phyloP scores from a whole-genome alignment of 352 stramenopile species.

The Pythium brachiatum region DNA sequence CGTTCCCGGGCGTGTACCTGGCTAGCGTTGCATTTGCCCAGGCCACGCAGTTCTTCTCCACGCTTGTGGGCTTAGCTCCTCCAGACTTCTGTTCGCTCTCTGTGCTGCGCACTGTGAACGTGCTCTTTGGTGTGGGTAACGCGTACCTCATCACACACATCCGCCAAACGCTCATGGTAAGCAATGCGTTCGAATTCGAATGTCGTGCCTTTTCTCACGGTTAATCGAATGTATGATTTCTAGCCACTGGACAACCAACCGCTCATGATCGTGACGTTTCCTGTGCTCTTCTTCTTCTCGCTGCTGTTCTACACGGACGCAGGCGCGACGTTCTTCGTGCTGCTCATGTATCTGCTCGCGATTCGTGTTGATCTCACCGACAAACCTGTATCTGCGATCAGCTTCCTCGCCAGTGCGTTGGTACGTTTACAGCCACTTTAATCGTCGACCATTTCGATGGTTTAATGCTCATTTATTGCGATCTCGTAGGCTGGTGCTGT shows the following conservation, averaged over 20 bases:
- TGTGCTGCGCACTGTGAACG: conserved; percentile 35
- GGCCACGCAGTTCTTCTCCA: conserved; percentile 11
- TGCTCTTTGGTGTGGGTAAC: conserved; percentile 72
- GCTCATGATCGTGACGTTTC: conserved; percentile 70
- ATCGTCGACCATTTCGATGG: too few relatives aligned
- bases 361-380: conserved; percentile 45
- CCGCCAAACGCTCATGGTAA: conserved; percentile 35
- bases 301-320: conserved; percentile 91
- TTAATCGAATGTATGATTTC: not conserved
- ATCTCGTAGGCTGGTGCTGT: conserved; percentile 51
- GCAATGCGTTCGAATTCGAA: conserved; percentile 5
- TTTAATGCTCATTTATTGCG: conserved; percentile 6
- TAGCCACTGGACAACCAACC: conserved; percentile 57
- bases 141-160: conserved; percentile 49
- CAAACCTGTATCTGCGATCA: conserved; percentile 30
- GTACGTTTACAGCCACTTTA: conserved; percentile 26
- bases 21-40: conserved; percentile 45
- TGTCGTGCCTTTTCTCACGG: not conserved
- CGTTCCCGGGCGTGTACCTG: conserved; percentile 88
- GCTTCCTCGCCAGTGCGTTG: conserved; percentile 60
- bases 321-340: conserved; percentile 84
- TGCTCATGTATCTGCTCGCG: conserved; percentile 77
- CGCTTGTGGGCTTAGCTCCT: not conserved
- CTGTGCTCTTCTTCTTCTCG: conserved; percentile 84
- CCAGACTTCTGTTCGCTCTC: not conserved